A percentile compares a stretch with the other conserved stretches of the same genome.
Conservation (phyloP, 331 rosid species). For the Spiraea crenata region DNA sequence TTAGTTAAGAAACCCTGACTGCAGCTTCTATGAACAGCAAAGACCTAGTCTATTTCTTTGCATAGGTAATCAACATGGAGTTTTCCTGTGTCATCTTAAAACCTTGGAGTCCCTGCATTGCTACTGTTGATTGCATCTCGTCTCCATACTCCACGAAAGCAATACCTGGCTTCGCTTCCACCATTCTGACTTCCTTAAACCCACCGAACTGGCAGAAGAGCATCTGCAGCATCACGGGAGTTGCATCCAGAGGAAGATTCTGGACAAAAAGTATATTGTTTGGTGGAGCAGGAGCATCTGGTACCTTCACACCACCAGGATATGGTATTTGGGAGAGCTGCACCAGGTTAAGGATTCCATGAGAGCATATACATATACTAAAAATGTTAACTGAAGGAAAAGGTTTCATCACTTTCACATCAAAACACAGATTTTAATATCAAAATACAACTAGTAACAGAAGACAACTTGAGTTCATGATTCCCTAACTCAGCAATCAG, state of each 20-base stretch:
- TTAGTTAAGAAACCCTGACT: constrained; percentile 6
- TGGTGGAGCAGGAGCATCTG: constrained; percentile 98
- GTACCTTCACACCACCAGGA: constrained; percentile 77
- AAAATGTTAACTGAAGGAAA: neutral
- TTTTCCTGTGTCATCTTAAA: constrained; percentile 90
- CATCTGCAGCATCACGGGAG: constrained; percentile 97
- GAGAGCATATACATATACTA: neutral
- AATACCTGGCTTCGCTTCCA: constrained; percentile 93
- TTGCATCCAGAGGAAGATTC: constrained; percentile 85
- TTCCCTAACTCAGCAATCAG: neutral
- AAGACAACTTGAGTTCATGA: neutral
- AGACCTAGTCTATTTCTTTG: constrained; percentile 63
- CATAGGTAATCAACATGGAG: constrained; percentile 90
- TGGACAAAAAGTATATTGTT: constrained; percentile 88
- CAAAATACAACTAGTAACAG: neutral
- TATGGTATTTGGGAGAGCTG: constrained; percentile 69
- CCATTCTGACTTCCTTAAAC: constrained; percentile 97
- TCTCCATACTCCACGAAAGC: constrained; percentile 93
- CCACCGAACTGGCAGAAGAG: constrained; percentile 88
- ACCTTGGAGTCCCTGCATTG: constrained; percentile 90
- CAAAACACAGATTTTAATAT: neutral
- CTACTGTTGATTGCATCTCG: constrained; percentile 82
- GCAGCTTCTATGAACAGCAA: constrained; percentile 1
- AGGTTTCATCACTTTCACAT: neutral
- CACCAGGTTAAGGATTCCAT: constrained; percentile 4